A percentile compares a stretch with the other conserved stretches of the same genome.
Evolutionary conservation across 768 basidiomycete genomes (phyloP).

Genomic region (Leucosporidium creatinivorum): DNA sequence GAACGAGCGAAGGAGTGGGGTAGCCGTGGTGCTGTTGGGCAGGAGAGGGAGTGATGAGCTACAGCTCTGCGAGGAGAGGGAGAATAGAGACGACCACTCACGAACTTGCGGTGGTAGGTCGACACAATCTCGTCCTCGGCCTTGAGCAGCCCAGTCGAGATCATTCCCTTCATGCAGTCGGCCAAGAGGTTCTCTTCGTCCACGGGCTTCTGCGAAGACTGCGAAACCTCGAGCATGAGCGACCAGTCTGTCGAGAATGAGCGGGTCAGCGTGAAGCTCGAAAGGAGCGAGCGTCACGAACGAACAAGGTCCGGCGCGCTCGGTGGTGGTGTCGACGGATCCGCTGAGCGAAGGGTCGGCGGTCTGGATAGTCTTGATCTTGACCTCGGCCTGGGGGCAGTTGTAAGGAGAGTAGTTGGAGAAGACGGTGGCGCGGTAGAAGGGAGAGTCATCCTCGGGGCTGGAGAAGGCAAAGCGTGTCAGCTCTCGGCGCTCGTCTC

Average conservation of each 20-base stretch:
- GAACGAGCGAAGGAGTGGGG: conserved; percentile 43
- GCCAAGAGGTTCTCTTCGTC: conserved; percentile 40
- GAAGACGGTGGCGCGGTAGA: conserved; percentile 46
- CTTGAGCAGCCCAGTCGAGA: conserved; percentile 39
- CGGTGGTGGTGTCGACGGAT: conserved; percentile 33
- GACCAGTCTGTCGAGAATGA: conserved; percentile 40
- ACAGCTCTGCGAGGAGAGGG: background rate
- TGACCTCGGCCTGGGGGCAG: conserved; percentile 34
- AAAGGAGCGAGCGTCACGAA: background rate
- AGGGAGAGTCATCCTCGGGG: conserved; percentile 44
- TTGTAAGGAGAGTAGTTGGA: conserved; percentile 46
- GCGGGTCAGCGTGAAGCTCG: no score
- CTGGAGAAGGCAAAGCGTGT: background rate
- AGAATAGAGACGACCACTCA: conserved; percentile 11
- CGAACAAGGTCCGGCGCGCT: conserved; percentile 37
- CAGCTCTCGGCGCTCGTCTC: background rate
- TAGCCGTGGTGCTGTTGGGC: conserved; percentile 36
- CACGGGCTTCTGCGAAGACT: conserved; percentile 42
- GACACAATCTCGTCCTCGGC: conserved; percentile 44
- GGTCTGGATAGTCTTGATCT: conserved; percentile 41
- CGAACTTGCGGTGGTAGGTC: conserved; percentile 42
- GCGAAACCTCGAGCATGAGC: conserved; percentile 45
- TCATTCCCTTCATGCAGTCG: conserved; percentile 42
- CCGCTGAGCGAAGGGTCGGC: conserved; percentile 39
- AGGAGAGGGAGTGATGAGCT: background rate